phyloP scores from a whole-genome alignment of 768 basidiomycete genomes.

The Cystobasidium ongulense region DNA sequence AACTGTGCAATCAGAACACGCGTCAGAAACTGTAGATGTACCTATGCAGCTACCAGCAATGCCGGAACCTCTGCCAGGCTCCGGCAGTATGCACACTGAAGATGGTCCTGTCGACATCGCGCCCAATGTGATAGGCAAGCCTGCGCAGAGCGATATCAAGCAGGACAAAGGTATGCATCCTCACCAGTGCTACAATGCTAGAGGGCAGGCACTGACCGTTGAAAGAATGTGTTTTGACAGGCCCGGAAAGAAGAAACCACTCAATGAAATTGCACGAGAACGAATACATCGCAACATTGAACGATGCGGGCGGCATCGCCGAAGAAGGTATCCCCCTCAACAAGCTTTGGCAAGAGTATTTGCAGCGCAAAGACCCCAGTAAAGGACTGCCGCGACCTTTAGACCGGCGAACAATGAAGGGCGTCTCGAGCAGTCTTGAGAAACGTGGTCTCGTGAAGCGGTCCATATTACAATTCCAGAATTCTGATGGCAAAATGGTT shows the following conservation, averaged over 20 bases:
- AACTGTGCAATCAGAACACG: too few species aligned
- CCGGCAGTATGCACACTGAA: neutral
- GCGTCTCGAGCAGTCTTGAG: slow-evolving; percentile 1
- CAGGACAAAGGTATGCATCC: neutral
- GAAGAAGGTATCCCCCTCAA: neutral
- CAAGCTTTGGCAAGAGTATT: neutral
- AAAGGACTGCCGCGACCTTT: neutral
- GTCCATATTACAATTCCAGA: neutral
- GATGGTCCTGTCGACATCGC: neutral
- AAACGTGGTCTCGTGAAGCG: slow-evolving; percentile 10
- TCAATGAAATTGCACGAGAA: slow-evolving; percentile 13
- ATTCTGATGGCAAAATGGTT: neutral
- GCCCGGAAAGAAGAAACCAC: neutral
- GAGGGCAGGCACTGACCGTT: too few species aligned
- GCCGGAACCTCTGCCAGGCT: neutral
- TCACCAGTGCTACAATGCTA: too few species aligned
- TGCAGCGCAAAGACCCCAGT: neutral
- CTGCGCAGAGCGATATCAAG: neutral
- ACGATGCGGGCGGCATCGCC: slow-evolving; percentile 19
- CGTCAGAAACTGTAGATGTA: too few species aligned
- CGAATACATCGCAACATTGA: neutral
- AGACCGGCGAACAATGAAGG: slow-evolving; percentile 3
- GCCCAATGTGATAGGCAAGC: neutral
- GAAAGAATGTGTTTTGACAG: neutral
- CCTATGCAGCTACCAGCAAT: neutral